Conservation (phyloP, 345 rosid species). For the Populus nigra region DNA sequence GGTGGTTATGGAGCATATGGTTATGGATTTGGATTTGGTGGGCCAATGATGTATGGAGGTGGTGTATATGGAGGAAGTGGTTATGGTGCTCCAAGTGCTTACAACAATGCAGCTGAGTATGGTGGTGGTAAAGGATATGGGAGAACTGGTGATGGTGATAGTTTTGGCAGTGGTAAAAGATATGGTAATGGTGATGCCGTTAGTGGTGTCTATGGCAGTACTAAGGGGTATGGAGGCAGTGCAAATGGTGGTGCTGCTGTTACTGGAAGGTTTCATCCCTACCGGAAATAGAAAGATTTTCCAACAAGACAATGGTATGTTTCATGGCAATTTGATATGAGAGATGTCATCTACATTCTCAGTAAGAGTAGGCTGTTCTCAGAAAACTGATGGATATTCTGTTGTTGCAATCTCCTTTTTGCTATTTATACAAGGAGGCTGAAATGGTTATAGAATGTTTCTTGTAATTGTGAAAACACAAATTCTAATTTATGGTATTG, state of each 20-base stretch:
- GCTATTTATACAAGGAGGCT: not conserved
- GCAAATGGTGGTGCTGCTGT: slow-evolving; percentile 12
- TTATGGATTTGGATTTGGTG: slow-evolving; percentile 44
- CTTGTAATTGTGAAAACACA: not conserved
- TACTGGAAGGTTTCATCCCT: slow-evolving; percentile 26
- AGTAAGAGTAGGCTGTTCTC: slow-evolving; percentile 1
- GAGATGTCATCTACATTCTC: not conserved
- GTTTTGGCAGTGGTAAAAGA: slow-evolving; percentile 7
- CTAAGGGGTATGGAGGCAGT: slow-evolving; percentile 9
- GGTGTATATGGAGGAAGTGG: slow-evolving; percentile 29
- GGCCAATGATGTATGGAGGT: slow-evolving; percentile 34
- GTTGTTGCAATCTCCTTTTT: not conserved
- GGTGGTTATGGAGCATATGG: slow-evolving; percentile 53
- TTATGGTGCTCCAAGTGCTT: slow-evolving; percentile 9
- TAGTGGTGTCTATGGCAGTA: slow-evolving; percentile 9
- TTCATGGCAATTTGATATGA: not conserved
- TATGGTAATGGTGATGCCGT: slow-evolving; percentile 10
- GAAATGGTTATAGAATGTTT: not conserved
- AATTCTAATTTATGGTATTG: not conserved
- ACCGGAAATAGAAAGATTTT: slow-evolving; percentile 15
- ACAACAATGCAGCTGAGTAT: slow-evolving; percentile 14
- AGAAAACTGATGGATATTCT: not conserved
- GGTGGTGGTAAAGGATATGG: slow-evolving; percentile 7
- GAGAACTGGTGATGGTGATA: slow-evolving; percentile 7
- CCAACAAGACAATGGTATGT: not conserved